Evolutionary conservation across 257 asterid genomes (phyloP).

Genomic region (Parsonsia alboflavescens): DNA sequence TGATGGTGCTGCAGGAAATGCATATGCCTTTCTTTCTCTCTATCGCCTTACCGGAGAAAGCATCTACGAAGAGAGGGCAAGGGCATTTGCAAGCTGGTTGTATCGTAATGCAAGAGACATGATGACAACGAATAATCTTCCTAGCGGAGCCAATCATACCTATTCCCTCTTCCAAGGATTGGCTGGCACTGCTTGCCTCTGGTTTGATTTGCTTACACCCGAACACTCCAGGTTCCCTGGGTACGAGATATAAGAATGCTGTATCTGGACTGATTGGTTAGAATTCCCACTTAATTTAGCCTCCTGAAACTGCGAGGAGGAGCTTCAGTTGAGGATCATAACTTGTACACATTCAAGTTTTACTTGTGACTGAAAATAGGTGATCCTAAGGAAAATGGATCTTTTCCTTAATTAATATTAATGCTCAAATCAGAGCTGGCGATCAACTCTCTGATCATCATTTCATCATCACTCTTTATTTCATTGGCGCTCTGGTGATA

Average conservation of each 20-base stretch:
- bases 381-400: neutral
- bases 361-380: neutral
- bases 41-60: conserved; percentile 59
- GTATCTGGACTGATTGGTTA: too few species aligned
- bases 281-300: neutral
- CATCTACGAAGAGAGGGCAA: conserved; percentile 61
- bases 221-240: conserved; percentile 57
- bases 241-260: conserved; percentile 40
- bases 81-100: conserved; percentile 59
- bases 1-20: conserved; percentile 68
- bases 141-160: conserved; percentile 30
- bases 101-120: conserved; percentile 29
- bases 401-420: too few species aligned
- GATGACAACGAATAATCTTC: conserved; percentile 7
- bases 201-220: conserved; percentile 51
- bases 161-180: conserved; percentile 64
- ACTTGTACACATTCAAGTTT: neutral
- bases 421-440: neutral
- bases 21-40: conserved; percentile 61
- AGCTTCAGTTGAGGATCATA: neutral
- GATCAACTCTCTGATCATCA: neutral
- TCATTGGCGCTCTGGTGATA: too few species aligned
- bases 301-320: neutral
- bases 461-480: neutral
- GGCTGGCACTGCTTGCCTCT: conserved; percentile 62